Conservation (phyloP, 371 early-diverging fungal species). For the Phascolomyces articulosus region DNA sequence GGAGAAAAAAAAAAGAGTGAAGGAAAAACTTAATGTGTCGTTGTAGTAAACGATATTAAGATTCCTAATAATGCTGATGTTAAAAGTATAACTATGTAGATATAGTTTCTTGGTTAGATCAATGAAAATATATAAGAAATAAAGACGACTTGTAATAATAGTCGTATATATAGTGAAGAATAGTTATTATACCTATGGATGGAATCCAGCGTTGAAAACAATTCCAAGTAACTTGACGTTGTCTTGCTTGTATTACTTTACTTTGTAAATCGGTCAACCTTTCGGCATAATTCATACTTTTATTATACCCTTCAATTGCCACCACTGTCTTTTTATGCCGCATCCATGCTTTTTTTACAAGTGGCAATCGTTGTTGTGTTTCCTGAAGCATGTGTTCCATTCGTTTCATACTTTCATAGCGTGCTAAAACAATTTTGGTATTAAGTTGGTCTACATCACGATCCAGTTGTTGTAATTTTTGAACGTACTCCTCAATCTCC, state of each 20-base stretch:
- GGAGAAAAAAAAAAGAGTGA: too few relatives aligned
- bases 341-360: conserved; percentile 12
- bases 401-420: conserved; percentile 12
- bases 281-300: conserved; percentile 13
- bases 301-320: conserved; percentile 18
- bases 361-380: conserved; percentile 9
- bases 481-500: conserved; percentile 12
- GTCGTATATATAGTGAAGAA: too few relatives aligned
- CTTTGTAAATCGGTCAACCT: conserved; percentile 10
- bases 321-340: conserved; percentile 14
- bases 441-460: conserved; percentile 16
- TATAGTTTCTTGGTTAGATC: too few relatives aligned
- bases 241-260: conserved; percentile 12
- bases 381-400: conserved; percentile 10
- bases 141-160: too few relatives aligned
- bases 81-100: not conserved
- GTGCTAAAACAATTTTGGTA: conserved; percentile 8
- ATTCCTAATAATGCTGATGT: not conserved
- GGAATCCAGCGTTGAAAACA: conserved; percentile 13
- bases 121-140: too few relatives aligned
- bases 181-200: conserved; percentile 10
- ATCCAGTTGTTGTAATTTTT: conserved; percentile 14
- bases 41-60: not conserved
- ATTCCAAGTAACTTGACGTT: conserved; percentile 15
- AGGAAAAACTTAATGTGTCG: too few relatives aligned